These are phyloP conservation scores for Dioszegia crocea DNA, from an alignment of 768 basidiomycete species.

Conservation along the genomic window DNA sequence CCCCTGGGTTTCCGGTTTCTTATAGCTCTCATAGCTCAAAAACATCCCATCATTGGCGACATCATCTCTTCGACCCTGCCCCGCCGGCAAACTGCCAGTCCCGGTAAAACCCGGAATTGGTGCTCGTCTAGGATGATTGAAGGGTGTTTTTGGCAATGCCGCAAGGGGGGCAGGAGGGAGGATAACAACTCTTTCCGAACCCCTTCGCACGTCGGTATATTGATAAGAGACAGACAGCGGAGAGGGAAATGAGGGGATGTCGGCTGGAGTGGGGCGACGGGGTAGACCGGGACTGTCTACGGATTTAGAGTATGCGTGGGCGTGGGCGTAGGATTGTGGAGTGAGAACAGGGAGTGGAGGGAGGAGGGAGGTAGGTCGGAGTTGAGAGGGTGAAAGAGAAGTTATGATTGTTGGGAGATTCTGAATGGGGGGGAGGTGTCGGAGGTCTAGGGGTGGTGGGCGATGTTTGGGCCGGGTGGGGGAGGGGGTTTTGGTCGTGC, in stretches of 20 bases:
- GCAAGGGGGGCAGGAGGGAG: background rate
- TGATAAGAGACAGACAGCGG: too few relatives aligned
- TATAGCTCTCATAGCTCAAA: background rate
- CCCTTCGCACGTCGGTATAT: background rate
- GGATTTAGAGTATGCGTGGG: background rate
- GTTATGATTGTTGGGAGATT: conserved; percentile 22
- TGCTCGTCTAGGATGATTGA: conserved; percentile 28
- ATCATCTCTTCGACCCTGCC: too few relatives aligned
- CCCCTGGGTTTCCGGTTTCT: background rate
- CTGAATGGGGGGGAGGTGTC: conserved; percentile 7
- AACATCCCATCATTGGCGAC: too few relatives aligned
- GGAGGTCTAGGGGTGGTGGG: conserved; percentile 28
- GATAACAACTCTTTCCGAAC: background rate
- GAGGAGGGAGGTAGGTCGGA: too few relatives aligned
- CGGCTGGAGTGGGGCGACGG: too few relatives aligned
- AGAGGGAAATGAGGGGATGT: background rate
- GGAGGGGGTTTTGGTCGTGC: too few relatives aligned
- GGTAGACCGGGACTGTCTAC: background rate
- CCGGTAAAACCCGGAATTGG: conserved; percentile 10
- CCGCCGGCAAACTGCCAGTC: too few relatives aligned
- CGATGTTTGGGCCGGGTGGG: conserved; percentile 13
- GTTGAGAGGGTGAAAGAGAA: background rate
- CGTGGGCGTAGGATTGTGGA: too few relatives aligned
- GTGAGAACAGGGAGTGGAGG: too few relatives aligned
- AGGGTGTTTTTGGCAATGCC: conserved; percentile 22